Conservation (phyloP, 495 filamentous ascomycete species). For the Penicillium roqueforti region DNA sequence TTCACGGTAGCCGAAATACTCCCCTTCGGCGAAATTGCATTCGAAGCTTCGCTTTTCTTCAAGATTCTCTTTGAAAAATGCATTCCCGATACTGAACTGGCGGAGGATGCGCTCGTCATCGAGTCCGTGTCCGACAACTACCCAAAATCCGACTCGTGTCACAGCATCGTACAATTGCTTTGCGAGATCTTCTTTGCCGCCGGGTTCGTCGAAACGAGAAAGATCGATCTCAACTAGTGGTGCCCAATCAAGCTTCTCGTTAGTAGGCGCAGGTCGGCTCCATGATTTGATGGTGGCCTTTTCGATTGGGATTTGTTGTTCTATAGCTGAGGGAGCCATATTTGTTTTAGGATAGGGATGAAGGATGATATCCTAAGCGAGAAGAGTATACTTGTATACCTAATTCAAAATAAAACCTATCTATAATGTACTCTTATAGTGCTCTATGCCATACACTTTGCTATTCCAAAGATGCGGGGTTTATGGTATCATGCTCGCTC, state of each 20-base stretch:
- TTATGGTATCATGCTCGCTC: background rate
- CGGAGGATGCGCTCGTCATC: constrained; percentile 35
- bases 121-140: constrained; percentile 31
- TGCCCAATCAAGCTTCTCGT: constrained; percentile 42
- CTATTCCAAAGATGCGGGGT: too few relatives aligned
- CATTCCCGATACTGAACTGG: constrained; percentile 38
- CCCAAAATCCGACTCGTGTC: constrained; percentile 42
- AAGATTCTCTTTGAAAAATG: constrained; percentile 35
- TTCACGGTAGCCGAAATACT: constrained; percentile 45
- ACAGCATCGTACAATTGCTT: constrained; percentile 53
- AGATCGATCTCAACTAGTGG: constrained; percentile 54
- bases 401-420: background rate
- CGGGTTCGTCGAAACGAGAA: constrained; percentile 43
- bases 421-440: background rate
- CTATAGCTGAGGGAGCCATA: constrained; percentile 36
- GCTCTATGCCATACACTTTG: background rate
- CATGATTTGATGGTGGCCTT: constrained; percentile 33
- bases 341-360: background rate
- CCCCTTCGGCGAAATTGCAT: constrained; percentile 42
- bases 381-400: background rate
- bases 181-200: constrained; percentile 51
- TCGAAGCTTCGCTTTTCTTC: constrained; percentile 34
- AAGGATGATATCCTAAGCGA: background rate
- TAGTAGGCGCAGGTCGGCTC: constrained; percentile 33
- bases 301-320: constrained; percentile 4